Evolutionary conservation across 768 basidiomycete genomes (phyloP).

Genomic region (Punctularia strigosozonata): DNA sequence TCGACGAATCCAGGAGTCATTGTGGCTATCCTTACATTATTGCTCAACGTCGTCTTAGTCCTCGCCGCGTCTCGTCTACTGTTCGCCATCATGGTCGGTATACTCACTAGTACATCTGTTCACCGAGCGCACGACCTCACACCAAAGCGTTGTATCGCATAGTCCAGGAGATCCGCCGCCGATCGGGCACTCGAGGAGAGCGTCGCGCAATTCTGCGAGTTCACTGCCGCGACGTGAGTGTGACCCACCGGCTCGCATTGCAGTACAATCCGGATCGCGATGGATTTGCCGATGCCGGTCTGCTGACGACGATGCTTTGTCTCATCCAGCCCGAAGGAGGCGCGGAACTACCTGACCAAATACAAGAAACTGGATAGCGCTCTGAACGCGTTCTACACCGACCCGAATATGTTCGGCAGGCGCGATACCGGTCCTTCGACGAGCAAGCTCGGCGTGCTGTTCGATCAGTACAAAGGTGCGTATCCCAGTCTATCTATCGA

Average conservation of each 20-base stretch:
- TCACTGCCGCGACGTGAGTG: background rate
- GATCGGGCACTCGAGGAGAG: background rate
- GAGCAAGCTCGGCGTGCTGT: conserved; percentile 43
- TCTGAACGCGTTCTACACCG: background rate
- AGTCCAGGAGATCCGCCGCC: no score
- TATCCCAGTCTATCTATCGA: background rate
- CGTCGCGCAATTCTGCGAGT: background rate
- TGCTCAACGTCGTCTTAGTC: no score
- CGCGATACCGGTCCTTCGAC: conserved; percentile 26
- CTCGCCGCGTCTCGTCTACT: no score
- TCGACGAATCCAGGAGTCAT: no score
- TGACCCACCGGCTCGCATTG: background rate
- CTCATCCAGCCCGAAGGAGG: background rate
- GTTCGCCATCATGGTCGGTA: no score
- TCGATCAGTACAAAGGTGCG: conserved; percentile 60
- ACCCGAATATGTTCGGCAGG: conserved; percentile 1
- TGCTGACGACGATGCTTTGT: background rate
- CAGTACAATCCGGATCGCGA: no score
- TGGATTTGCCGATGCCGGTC: background rate
- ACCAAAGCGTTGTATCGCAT: no score
- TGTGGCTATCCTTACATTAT: no score
- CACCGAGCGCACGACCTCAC: no score
- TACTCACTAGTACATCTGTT: no score
- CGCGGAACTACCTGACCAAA: background rate
- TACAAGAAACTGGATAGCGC: background rate